Evolutionary conservation across 805 yeast species (phyloP).

Genomic region (Metschnikowia corniflorae): DNA sequence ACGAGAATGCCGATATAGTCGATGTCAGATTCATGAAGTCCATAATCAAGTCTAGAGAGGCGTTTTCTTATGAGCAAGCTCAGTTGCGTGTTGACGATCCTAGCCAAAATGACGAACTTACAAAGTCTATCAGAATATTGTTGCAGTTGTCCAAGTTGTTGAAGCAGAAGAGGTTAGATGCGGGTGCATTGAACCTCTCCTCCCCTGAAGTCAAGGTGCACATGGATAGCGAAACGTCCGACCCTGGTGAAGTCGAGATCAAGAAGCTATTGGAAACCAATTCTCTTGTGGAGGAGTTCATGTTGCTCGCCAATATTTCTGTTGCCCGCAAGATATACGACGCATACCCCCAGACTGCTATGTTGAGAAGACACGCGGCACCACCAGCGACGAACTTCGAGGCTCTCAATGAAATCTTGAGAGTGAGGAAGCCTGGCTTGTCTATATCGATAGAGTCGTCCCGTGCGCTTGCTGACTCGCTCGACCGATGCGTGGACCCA

Average conservation of each 20-base stretch:
- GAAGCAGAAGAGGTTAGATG: conserved; percentile 81
- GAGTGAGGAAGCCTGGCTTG: conserved; percentile 68
- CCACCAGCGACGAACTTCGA: conserved; percentile 96
- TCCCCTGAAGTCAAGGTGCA: conserved; percentile 98
- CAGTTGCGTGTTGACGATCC: conserved; percentile 85
- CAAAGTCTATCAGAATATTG: conserved; percentile 83
- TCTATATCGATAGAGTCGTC: conserved; percentile 78
- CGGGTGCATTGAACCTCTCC: conserved; percentile 95
- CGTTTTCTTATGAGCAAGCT: conserved; percentile 92
- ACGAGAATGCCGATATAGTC: conserved; percentile 79
- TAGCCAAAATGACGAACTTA: conserved; percentile 73
- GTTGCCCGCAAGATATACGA: conserved; percentile 92
- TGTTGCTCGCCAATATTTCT: conserved; percentile 94
- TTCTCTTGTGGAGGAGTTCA: conserved; percentile 95
- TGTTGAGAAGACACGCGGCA: conserved; percentile 96
- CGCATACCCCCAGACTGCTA: conserved; percentile 95
- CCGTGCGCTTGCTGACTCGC: conserved; percentile 86
- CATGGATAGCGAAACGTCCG: conserved; percentile 95
- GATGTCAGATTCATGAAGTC: conserved; percentile 79
- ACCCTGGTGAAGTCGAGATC: conserved; percentile 92
- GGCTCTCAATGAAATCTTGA: conserved; percentile 79
- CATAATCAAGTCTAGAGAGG: conserved; percentile 85
- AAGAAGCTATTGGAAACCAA: conserved; percentile 86
- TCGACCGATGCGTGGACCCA: conserved; percentile 82
- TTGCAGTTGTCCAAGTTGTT: conserved; percentile 76